Evolutionary conservation across 2,329 filamentous ascomycete species (phyloP).

Genomic region (Beauveria sp.): DNA sequence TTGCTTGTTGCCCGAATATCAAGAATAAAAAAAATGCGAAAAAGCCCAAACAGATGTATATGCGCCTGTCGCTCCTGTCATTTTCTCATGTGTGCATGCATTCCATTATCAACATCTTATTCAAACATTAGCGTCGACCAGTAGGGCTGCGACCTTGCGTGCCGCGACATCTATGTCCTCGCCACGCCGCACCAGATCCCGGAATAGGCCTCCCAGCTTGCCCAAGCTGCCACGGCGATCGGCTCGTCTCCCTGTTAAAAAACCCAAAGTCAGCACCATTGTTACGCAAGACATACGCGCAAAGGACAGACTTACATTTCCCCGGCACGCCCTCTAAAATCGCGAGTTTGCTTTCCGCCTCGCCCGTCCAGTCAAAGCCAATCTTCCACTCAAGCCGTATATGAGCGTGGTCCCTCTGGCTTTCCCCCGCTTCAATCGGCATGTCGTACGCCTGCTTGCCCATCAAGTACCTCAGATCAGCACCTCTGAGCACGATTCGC

Average conservation of each 20-base stretch:
- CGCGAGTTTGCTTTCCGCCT: slow-evolving; percentile 52
- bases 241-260: slow-evolving; percentile 47
- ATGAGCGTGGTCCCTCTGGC: slow-evolving; percentile 29
- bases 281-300: too few relatives aligned
- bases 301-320: slow-evolving; percentile 63
- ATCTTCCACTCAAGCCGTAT: slow-evolving; percentile 56
- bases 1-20: background rate
- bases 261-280: slow-evolving; percentile 9
- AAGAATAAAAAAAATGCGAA: slow-evolving; percentile 1
- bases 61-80: slow-evolving; percentile 2
- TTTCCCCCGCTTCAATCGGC: slow-evolving; percentile 25
- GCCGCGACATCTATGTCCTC: slow-evolving; percentile 50
- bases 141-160: slow-evolving; percentile 50
- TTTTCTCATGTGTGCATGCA: slow-evolving; percentile 2
- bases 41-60: slow-evolving; percentile 16
- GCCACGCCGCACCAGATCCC: slow-evolving; percentile 46
- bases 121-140: slow-evolving; percentile 26
- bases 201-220: slow-evolving; percentile 53
- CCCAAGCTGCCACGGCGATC: slow-evolving; percentile 49
- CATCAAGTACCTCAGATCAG: slow-evolving; percentile 45
- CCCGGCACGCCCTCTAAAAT: slow-evolving; percentile 49
- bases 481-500: slow-evolving; percentile 16
- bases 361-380: slow-evolving; percentile 65
- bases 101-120: background rate
- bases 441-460: slow-evolving; percentile 43